phyloP scores from a whole-genome alignment of 73 alveolate species.

The Diophrys sp. region DNA sequence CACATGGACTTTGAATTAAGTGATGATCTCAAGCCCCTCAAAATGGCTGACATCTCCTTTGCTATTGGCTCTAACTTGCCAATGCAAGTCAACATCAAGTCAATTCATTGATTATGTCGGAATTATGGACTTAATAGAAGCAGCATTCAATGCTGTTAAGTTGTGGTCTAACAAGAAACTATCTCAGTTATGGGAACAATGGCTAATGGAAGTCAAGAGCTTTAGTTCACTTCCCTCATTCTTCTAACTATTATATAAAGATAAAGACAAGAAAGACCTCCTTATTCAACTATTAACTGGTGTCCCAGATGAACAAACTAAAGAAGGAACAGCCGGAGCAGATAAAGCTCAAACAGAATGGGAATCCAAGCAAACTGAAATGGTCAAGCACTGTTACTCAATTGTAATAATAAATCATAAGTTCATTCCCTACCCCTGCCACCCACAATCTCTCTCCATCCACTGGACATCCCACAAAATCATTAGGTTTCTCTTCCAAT shows the following conservation, averaged over 20 bases:
- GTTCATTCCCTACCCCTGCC: no score
- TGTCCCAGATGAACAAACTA: conserved; percentile 45
- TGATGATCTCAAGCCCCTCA: no score
- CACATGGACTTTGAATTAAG: conserved; percentile 17
- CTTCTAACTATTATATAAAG: conserved; percentile 55
- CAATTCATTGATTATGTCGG: no score
- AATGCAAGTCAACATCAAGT: no score
- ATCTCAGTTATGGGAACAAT: conserved; percentile 64
- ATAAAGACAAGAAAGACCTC: conserved; percentile 48
- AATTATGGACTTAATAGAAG: conserved; percentile 59
- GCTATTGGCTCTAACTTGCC: no score
- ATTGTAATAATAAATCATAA: no score
- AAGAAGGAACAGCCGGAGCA: conserved; percentile 3
- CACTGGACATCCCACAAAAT: no score
- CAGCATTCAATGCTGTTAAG: conserved; percentile 61
- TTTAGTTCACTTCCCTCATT: conserved; percentile 67
- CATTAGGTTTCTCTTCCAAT: no score
- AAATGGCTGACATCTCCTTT: no score
- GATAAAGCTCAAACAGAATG: conserved; percentile 23
- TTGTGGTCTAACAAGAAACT: conserved; percentile 55
- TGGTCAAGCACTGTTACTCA: conserved; percentile 50
- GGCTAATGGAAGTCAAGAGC: conserved; percentile 65
- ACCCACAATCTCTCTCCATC: no score
- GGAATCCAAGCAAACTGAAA: conserved; percentile 36
- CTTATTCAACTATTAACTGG: conserved; percentile 60